These are phyloP conservation scores for Ustilago sp. DNA, from an alignment of 1,284 basidiomycete species.

Conservation along the genomic window DNA sequence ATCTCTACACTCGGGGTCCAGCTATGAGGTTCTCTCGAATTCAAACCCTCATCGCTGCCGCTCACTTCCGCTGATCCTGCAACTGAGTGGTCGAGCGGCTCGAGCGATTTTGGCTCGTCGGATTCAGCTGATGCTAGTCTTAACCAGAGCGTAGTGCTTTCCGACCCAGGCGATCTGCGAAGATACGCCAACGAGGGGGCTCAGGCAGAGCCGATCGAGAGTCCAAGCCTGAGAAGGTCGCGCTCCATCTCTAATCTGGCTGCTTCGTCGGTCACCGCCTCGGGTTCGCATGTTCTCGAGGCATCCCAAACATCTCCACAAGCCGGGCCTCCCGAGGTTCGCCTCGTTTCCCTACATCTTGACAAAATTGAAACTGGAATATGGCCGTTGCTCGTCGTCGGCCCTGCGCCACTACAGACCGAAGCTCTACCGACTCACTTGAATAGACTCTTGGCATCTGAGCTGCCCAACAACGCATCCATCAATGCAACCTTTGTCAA, in stretches of 20 bases:
- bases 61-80: slow-evolving; percentile 17
- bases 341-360: slow-evolving; percentile 51
- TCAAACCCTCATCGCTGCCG: slow-evolving; percentile 21
- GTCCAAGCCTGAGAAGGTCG: slow-evolving; percentile 18
- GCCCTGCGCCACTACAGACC: slow-evolving; percentile 45
- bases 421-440: slow-evolving; percentile 17
- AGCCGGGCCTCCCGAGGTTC: slow-evolving; percentile 33
- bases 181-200: not conserved
- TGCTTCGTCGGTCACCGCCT: not conserved
- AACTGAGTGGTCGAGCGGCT: slow-evolving; percentile 47
- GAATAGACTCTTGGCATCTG: slow-evolving; percentile 19
- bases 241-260: slow-evolving; percentile 27
- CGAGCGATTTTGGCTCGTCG: slow-evolving; percentile 51
- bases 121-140: slow-evolving; percentile 43
- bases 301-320: not conserved
- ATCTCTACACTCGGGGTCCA: slow-evolving; percentile 45
- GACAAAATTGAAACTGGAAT: slow-evolving; percentile 55
- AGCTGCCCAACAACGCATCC: slow-evolving; percentile 18
- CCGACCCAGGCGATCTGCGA: slow-evolving; percentile 38
- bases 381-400: slow-evolving; percentile 51
- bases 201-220: not conserved
- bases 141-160: slow-evolving; percentile 41
- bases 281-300: not conserved
- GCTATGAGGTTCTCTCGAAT: slow-evolving; percentile 44
- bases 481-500: slow-evolving; percentile 27